Conservation (phyloP, 495 filamentous ascomycete genomes). For the Evernia prunastri region DNA sequence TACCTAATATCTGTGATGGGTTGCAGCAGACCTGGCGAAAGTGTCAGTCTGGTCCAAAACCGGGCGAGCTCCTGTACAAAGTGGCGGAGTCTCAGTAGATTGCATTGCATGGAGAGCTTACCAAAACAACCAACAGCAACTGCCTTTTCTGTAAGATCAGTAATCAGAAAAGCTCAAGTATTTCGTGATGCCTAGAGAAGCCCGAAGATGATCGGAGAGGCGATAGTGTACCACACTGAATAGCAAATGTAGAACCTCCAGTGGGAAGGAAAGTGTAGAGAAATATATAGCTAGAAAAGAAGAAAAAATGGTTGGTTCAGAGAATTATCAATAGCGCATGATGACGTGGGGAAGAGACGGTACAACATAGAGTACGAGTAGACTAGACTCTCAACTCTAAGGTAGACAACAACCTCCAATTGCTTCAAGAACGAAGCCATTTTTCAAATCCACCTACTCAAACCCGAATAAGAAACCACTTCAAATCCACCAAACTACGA, state of each 20-base stretch:
- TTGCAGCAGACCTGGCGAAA: background rate
- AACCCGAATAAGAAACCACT: background rate
- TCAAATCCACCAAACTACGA: background rate
- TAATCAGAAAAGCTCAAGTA: background rate
- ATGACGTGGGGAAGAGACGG: background rate
- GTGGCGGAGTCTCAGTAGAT: background rate
- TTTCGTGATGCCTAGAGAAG: background rate
- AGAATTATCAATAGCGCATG: background rate
- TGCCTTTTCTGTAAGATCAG: background rate
- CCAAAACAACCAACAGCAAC: background rate
- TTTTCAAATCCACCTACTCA: background rate
- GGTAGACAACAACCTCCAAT: background rate
- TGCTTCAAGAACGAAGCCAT: background rate
- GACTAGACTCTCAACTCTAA: too few relatives aligned
- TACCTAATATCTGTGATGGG: slow-evolving; percentile 11
- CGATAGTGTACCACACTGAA: background rate
- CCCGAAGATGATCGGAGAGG: too few relatives aligned
- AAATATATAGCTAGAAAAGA: background rate
- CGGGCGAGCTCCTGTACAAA: background rate
- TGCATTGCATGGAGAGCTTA: slow-evolving; percentile 1
- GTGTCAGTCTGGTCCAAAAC: background rate
- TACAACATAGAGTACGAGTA: too few relatives aligned
- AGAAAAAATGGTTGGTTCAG: background rate
- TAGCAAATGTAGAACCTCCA: background rate
- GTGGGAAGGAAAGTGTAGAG: background rate